Evolutionary conservation across 2,329 filamentous ascomycete species (phyloP).

Genomic region (Teratosphaeria pseudoeucalypti): DNA sequence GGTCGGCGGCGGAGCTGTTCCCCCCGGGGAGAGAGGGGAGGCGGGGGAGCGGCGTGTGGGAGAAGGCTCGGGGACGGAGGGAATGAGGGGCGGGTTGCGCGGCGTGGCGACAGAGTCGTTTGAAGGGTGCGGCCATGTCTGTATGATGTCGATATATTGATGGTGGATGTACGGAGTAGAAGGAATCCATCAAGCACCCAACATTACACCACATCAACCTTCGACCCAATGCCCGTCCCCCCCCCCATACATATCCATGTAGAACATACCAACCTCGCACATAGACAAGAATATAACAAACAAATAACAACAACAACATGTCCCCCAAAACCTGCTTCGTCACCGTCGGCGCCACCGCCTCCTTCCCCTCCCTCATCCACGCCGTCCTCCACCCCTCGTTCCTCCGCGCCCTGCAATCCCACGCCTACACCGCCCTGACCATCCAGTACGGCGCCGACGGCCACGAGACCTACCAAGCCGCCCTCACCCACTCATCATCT

Average conservation of each 20-base stretch:
- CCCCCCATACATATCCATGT: background rate
- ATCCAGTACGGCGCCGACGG: constrained; percentile 73
- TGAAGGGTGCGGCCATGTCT: constrained; percentile 20
- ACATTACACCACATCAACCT: background rate
- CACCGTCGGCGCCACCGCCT: constrained; percentile 84
- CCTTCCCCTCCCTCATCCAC: constrained; percentile 62
- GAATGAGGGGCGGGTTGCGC: constrained; percentile 7
- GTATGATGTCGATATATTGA: background rate
- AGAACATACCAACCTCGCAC: background rate
- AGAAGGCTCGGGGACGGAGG: constrained; percentile 1
- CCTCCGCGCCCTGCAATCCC: constrained; percentile 46
- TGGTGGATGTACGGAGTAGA: background rate
- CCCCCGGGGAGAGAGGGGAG: constrained; percentile 1
- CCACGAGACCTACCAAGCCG: constrained; percentile 27
- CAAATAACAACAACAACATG: constrained; percentile 1
- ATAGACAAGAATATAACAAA: no score
- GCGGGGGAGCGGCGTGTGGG: constrained; percentile 1
- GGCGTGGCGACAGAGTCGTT: constrained; percentile 19
- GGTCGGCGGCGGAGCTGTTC: constrained; percentile 4
- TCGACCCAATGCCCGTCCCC: background rate
- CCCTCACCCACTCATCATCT: background rate
- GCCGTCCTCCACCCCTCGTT: constrained; percentile 55
- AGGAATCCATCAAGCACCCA: background rate
- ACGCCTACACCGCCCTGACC: constrained; percentile 59
- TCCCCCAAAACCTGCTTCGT: constrained; percentile 58